Evolutionary conservation across 768 basidiomycete genomes (phyloP), one percentile per base, ranked within the genome.

Genomic region (Suillus variegatus): DNA sequence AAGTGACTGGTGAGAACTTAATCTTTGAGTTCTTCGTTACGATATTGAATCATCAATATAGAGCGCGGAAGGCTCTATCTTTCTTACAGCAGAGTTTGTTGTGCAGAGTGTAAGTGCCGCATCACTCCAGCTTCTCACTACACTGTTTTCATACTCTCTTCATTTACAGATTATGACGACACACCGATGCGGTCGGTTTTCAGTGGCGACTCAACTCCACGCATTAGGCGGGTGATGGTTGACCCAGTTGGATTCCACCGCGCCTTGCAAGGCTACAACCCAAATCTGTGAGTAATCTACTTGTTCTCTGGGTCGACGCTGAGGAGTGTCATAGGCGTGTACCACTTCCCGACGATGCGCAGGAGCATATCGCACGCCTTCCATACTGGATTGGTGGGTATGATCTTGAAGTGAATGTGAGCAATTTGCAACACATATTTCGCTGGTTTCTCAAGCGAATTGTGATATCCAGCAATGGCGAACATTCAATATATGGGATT

Each of bases 311-410:
- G 10, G 25, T 60, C 12, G 16, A 41, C 6, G 9, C 58, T 60
- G 7, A 60, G 7, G 6, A 28, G 4, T 3, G 10, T 18, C 3
- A 60, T 32, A 60, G 58, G 20, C 58, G 58, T 60, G 41, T 18
- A 1, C 18, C 40, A 43, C 40, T 60, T 43, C 58, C 58, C 18
- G 41, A 43, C 41, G 41, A 60, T 28, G 25, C 40, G 18, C 25
- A 43, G 18, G 58, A 60, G 18, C 3, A 60, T 18, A 25, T 40
- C 25, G 41, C 41, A 6, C 25, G 25, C 41, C 58, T 60, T 43
- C 58, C 58, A 20, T 43, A 60, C 58, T 60, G 40, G 40, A 60
- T 60, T 60, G 58, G 41, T 13, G 58, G 58, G 5, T 43, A 60
- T 43, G 58, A 60, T 28, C 40, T 60, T 20, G 58, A 60, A 28